Evolutionary conservation across 306 rosid species (phyloP).

Genomic region (Glycine soja): DNA sequence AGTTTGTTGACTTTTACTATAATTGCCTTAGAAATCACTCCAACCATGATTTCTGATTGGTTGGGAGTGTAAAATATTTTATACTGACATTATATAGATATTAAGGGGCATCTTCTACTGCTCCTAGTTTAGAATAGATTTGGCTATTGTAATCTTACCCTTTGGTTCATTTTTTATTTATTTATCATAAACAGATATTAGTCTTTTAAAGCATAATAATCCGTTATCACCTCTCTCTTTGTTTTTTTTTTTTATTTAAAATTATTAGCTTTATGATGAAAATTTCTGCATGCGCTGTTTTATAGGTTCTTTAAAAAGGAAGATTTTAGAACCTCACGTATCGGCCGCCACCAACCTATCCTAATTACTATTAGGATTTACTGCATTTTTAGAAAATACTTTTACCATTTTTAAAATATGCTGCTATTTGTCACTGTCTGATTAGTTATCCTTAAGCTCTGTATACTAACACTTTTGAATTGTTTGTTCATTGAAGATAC

Average conservation of each 20-base stretch:
- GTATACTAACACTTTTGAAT: constrained; percentile 45
- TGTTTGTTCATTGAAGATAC: constrained; percentile 72
- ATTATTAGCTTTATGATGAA: not conserved
- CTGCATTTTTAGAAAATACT: not conserved
- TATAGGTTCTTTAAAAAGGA: not conserved
- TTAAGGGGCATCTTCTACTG: not conserved
- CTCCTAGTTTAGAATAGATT: not conserved
- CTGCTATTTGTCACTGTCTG: constrained; percentile 1
- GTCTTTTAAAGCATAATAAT: not conserved
- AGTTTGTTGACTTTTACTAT: no score
- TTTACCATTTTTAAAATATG: not conserved
- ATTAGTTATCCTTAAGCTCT: constrained; percentile 4
- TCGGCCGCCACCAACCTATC: not conserved
- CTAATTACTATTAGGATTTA: not conserved
- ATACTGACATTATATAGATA: no score
- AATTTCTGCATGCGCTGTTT: constrained; percentile 16
- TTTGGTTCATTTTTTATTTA: not conserved
- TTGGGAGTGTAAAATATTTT: no score
- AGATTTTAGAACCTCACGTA: constrained; percentile 8
- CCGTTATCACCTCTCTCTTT: not conserved
- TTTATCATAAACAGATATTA: not conserved
- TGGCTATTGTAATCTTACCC: not conserved
- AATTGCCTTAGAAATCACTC: no score
- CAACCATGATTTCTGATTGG: no score
- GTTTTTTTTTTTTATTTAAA: not conserved